phyloP scores from a whole-genome alignment of 75 land plant genomes.

The Pseudotsuga menziesii region DNA sequence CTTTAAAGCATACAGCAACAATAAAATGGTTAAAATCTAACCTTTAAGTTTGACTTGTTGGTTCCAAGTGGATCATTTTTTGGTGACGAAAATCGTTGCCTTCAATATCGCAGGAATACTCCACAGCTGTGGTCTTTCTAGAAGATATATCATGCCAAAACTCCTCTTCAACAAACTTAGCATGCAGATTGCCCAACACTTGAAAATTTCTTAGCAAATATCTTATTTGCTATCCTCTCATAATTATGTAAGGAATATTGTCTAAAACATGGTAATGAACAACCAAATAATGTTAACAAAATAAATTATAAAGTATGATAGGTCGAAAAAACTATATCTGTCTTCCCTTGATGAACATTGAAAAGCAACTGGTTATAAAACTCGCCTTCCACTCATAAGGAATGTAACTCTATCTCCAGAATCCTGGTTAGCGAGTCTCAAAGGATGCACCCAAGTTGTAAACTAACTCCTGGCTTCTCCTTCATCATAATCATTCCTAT shows the following conservation, averaged over 20 bases:
- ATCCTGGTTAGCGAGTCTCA: slow-evolving; percentile 81
- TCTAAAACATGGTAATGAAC: slow-evolving; percentile 30
- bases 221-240: slow-evolving; percentile 91
- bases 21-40: slow-evolving; percentile 8
- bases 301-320: background rate
- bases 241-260: slow-evolving; percentile 73
- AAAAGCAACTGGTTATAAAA: background rate
- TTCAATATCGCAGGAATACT: slow-evolving; percentile 95
- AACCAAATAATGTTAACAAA: background rate
- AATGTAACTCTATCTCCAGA: slow-evolving; percentile 63
- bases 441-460: slow-evolving; percentile 80
- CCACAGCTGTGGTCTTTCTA: slow-evolving; percentile 67
- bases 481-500: slow-evolving; percentile 81
- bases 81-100: slow-evolving; percentile 90
- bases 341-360: background rate
- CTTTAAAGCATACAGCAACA: background rate
- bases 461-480: slow-evolving; percentile 75
- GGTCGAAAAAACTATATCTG: background rate
- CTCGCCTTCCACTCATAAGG: slow-evolving; percentile 67
- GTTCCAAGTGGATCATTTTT: slow-evolving; percentile 62
- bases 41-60: slow-evolving; percentile 95
- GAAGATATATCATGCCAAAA: slow-evolving; percentile 85
- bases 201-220: slow-evolving; percentile 68
- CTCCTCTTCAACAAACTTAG: slow-evolving; percentile 66
- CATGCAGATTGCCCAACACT: slow-evolving; percentile 72